Base-by-base conservation (phyloP, 352 stramenopile genomes). In the Pythium pyrilobum region DNA sequence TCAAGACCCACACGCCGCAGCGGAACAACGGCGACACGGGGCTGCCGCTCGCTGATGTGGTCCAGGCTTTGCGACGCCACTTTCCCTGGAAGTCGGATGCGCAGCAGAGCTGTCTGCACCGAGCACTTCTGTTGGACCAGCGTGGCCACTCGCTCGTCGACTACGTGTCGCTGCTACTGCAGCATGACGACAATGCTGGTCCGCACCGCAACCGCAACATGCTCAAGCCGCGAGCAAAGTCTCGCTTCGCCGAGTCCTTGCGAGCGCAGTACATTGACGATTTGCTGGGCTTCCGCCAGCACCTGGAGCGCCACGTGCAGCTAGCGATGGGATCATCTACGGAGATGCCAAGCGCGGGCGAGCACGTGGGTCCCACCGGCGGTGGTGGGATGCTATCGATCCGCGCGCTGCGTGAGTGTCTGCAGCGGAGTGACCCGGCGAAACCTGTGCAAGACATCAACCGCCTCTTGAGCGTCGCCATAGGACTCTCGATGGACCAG, bases 1-100 rank as follows among this genome's bases (percentile, higher is more conserved):
- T 61, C 4, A 74, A 74, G 29, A 63, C 60, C 1, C n/a, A n/a
- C 32, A 15, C 43, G 50, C 29, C 54, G 47, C 16, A 67, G 62
- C 9, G 28, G 5, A 10, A 49, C 15, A 29, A 25, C 20, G 23
- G 11, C n/a, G 52, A 31, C 23, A 11, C 27, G 1, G 60, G 62
- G 3, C 65, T 91, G 2, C 67, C 55, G 1, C 36, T 88, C 2
- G 64, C 71, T 1, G 69, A 81, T 10, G 64, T 84, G 3, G 29
- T 91, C 4, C 68, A 62, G 15, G 63, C 73, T 0, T 43, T 91
- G 7, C 60, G 72, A 1, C 54, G 76, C 1, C 52, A 70, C 4
- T 90, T 85, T 48, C 77, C 80, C 0, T 90, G 77, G 77, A 90
- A 90, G 50, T 62, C 56, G 0, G 77, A 88, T 33, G 23, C 23